Base-by-base conservation (phyloP, 495 filamentous ascomycete genomes). In the Eremomyces bilateralis region DNA sequence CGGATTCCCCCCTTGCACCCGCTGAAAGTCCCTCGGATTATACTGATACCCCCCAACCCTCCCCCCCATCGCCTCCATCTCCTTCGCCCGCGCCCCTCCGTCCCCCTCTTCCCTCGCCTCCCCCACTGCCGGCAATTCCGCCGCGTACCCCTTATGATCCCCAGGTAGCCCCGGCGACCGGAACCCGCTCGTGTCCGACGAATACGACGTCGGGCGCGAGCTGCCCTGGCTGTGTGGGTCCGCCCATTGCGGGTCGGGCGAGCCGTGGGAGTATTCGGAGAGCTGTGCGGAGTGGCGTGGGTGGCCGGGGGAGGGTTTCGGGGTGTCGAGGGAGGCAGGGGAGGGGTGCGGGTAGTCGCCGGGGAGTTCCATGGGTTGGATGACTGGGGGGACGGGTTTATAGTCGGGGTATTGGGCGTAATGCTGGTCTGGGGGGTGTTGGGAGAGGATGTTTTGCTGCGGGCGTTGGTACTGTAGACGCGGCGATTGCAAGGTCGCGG, bases 151-250 rank as follows among this genome's bases (percentile, higher is more conserved):
- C 31, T 45, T 46, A 22, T 49, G 46, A 6, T 45, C 42, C 12
- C 46, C 43, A n/a, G n/a, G n/a, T n/a, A n/a, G n/a, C n/a, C n/a
- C n/a, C 2, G 46, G 46, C 17, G 46, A 49, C 19, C 46, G 44
- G 13, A 49, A 33, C 15, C 43, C 29, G 29, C 36, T 19, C 8
- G 11, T 37, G 12, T 45, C 43, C 1, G 46, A 49, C 2, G 37
- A 35, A 33, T 49, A 49, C 8, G 46, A 49, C 6, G 22, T 46
- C 0, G 46, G 46, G 15, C 46, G 43, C 4, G 46, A 49, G 43
- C 35, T 37, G 19, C 24, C 15, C 13, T 20, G 22, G 22, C 24
- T 37, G 3, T 44, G 39, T 21, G 43, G 39, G 25, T 46, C 40
- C 12, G 43, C 44, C 45, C 42, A 45, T n/a, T 39, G 10, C 4